Conservation (phyloP, 495 filamentous ascomycete species). For the Podospora sp. region DNA sequence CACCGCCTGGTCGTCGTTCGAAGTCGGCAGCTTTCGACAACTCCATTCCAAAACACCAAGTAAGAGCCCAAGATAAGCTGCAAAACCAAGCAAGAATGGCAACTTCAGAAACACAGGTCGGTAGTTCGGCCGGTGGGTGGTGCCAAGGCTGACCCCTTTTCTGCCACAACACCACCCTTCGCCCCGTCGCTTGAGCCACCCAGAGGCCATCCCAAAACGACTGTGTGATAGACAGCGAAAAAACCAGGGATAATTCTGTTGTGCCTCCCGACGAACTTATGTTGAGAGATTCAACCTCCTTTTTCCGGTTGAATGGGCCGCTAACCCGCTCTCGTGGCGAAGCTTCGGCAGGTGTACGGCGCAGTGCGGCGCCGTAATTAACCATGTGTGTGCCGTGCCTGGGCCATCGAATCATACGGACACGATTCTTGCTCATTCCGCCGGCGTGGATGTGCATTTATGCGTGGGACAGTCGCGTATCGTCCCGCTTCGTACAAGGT, state of each 20-base stretch:
- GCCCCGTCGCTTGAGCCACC: neutral
- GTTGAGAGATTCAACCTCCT: too few species aligned
- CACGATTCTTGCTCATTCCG: too few species aligned
- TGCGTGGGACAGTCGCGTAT: too few species aligned
- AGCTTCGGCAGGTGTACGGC: neutral
- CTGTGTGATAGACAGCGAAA: too few species aligned
- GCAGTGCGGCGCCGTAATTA: neutral
- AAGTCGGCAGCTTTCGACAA: neutral
- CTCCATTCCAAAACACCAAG: neutral
- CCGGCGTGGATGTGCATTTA: too few species aligned
- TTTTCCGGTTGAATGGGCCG: too few species aligned
- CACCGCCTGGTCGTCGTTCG: neutral
- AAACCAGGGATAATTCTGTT: too few species aligned
- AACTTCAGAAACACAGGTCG: neutral
- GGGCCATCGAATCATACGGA: too few species aligned
- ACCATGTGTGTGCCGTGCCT: neutral
- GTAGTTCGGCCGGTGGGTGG: neutral
- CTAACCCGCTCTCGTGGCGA: neutral
- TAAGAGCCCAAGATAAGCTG: neutral
- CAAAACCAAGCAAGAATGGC: neutral
- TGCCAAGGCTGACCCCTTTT: neutral
- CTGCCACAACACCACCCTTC: neutral
- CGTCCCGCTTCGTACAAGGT: too few species aligned
- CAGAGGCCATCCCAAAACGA: neutral
- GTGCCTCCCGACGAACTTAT: too few species aligned